These are phyloP conservation scores for Fusarium haematococcum DNA, from an alignment of 2,329 filamentous ascomycete genomes.

Conservation along the genomic window DNA sequence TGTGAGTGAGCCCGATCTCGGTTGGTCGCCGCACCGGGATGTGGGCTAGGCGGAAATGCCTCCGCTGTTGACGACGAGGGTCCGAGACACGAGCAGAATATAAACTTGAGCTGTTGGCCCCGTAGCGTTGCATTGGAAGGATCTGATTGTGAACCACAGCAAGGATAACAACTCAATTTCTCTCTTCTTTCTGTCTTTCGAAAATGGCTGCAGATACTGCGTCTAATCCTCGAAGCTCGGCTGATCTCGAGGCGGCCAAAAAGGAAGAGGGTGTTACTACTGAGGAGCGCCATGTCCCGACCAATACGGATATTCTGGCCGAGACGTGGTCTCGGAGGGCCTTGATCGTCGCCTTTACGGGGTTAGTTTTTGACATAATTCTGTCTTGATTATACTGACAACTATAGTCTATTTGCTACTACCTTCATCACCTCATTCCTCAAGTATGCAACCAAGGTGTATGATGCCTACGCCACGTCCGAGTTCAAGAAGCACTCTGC, in stretches of 20 bases:
- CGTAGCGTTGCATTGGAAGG: not conserved
- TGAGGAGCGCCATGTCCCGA: not conserved
- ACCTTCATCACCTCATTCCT: constrained; percentile 48
- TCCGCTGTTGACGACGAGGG: not conserved
- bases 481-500: constrained; percentile 62
- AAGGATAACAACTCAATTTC: not conserved
- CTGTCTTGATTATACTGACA: not conserved
- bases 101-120: not conserved
- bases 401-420: constrained; percentile 44
- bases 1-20: not conserved
- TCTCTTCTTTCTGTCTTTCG: not conserved
- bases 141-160: not conserved
- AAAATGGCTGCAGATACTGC: constrained; percentile 20
- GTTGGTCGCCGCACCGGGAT: constrained; percentile 4
- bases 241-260: constrained; percentile 21
- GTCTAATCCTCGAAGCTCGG: constrained; percentile 24
- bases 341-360: constrained; percentile 40
- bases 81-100: constrained; percentile 7
- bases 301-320: constrained; percentile 37
- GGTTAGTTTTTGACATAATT: constrained; percentile 10
- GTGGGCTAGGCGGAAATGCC: constrained; percentile 28
- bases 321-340: constrained; percentile 42
- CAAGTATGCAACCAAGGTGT: constrained; percentile 48
- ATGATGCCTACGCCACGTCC: constrained; percentile 50
- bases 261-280: constrained; percentile 9